Percentiles rank a stretch among this genome's conserved stretches.
Conservation (phyloP, 768 basidiomycete species). For the Trametes elegans region DNA sequence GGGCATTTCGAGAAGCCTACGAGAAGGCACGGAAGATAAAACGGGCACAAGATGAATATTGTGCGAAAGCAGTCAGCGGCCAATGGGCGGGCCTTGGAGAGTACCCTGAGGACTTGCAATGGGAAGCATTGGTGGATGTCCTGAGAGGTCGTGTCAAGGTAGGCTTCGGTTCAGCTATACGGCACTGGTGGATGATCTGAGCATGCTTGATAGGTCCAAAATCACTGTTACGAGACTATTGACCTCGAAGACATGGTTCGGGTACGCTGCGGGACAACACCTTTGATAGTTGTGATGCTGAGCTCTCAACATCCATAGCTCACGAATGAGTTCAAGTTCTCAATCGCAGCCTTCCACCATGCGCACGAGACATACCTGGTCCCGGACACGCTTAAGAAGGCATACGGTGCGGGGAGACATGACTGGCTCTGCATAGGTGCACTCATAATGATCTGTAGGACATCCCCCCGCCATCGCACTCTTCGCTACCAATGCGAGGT, state of each 20-base stretch:
- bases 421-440: background rate
- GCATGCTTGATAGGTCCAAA: constrained; percentile 42
- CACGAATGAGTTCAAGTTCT: constrained; percentile 88
- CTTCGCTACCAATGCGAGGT: constrained; percentile 76
- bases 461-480: constrained; percentile 71
- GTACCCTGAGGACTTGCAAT: constrained; percentile 71
- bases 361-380: constrained; percentile 92
- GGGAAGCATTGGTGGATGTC: constrained; percentile 79
- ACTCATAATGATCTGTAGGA: constrained; percentile 28
- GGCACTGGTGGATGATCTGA: no score
- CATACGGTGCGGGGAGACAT: constrained; percentile 42
- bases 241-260: constrained; percentile 51
- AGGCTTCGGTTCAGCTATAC: background rate
- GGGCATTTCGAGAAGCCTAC: constrained; percentile 71
- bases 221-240: constrained; percentile 63
- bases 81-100: constrained; percentile 47
- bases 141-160: constrained; percentile 78
- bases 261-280: constrained; percentile 16
- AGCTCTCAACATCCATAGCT: constrained; percentile 41
- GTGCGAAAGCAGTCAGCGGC: constrained; percentile 44
- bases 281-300: background rate
- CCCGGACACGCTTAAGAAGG: constrained; percentile 73
- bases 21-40: constrained; percentile 64
- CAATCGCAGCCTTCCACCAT: constrained; percentile 79
- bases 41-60: constrained; percentile 66